phyloP scores from a whole-genome alignment of 495 filamentous ascomycete genomes.

The Penicillium goetzii region DNA sequence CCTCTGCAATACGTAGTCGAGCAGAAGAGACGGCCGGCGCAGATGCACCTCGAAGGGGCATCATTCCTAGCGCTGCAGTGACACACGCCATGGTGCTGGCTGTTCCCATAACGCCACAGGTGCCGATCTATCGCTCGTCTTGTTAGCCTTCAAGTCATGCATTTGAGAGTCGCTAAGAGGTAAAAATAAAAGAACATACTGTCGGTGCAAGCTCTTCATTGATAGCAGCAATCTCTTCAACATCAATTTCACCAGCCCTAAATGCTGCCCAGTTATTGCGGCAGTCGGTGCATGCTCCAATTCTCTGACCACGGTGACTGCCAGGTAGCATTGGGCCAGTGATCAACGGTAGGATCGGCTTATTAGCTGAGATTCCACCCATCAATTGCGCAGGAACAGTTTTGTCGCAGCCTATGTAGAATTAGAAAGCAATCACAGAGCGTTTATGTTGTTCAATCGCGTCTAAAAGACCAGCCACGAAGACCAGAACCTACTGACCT shows the following conservation, averaged over 20 bases:
- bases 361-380: constrained; percentile 72
- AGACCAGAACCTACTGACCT: constrained; percentile 41
- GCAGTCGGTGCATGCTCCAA: constrained; percentile 71
- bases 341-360: constrained; percentile 63
- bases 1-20: constrained; percentile 64
- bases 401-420: constrained; percentile 62
- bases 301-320: constrained; percentile 57
- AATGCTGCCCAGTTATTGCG: constrained; percentile 69
- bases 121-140: constrained; percentile 52
- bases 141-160: not conserved
- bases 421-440: not conserved
- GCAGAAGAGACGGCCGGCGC: constrained; percentile 68
- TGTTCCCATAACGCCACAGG: constrained; percentile 73
- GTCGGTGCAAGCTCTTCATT: constrained; percentile 71
- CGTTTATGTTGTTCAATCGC: not conserved
- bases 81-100: constrained; percentile 73
- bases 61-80: constrained; percentile 64
- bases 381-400: constrained; percentile 70
- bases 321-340: constrained; percentile 73
- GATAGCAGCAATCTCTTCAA: constrained; percentile 67
- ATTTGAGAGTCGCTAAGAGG: not conserved
- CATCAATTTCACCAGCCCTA: constrained; percentile 61
- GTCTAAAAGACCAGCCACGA: not conserved
- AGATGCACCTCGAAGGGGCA: constrained; percentile 63
- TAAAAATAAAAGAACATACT: constrained; percentile 35